A percentile compares a stretch with the other conserved stretches of the same genome.
Conservation (phyloP, 2,329 filamentous ascomycete genomes). For the Knufia petricola region DNA sequence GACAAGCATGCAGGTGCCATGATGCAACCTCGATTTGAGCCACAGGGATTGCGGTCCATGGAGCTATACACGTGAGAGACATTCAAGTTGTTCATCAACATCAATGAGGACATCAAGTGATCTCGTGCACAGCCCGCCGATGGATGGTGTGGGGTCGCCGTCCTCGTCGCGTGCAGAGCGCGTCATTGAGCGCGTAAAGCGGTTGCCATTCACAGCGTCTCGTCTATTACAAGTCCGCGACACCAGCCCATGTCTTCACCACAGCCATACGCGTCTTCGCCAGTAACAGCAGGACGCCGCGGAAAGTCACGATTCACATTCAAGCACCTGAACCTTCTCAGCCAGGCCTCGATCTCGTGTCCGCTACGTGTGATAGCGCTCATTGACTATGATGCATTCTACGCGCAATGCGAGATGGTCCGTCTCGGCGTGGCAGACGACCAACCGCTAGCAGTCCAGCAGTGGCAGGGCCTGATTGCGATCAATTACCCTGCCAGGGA, state of each 20-base stretch:
- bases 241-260: constrained; percentile 33
- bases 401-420: constrained; percentile 92
- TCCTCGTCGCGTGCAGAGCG: not conserved
- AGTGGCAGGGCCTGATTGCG: constrained; percentile 92
- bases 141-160: too few species aligned
- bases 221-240: not conserved
- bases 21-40: too few species aligned
- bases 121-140: too few species aligned
- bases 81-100: too few species aligned
- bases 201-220: not conserved
- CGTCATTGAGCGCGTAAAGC: not conserved
- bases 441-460: constrained; percentile 80
- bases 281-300: constrained; percentile 23
- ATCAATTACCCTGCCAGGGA: constrained; percentile 87
- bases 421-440: constrained; percentile 65
- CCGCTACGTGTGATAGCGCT: constrained; percentile 83
- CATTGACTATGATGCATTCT: constrained; percentile 94
- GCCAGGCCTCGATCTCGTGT: constrained; percentile 58
- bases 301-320: constrained; percentile 67
- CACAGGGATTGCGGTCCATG: too few species aligned
- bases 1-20: too few species aligned
- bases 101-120: too few species aligned
- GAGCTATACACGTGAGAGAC: too few species aligned
- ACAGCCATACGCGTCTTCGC: constrained; percentile 39
- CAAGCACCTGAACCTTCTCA: constrained; percentile 68